Percentiles rank a stretch among this genome's conserved stretches.
phyloP scores from a whole-genome alignment of 2,329 filamentous ascomycete species.

The Fusarium transvaalense region DNA sequence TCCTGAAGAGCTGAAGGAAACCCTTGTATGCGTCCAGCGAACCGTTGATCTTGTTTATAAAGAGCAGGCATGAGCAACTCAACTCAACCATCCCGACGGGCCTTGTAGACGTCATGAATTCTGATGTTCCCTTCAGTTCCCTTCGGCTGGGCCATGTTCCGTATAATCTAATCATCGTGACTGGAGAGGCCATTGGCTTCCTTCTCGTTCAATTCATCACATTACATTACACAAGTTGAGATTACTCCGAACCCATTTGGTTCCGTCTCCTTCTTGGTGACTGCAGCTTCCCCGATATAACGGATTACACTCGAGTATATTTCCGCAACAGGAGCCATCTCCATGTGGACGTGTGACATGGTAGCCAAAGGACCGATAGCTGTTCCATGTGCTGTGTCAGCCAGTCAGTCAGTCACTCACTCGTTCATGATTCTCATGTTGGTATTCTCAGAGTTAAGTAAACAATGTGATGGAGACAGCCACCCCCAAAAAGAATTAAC shows the following conservation, averaged over 20 bases:
- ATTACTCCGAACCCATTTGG: slow-evolving; percentile 27
- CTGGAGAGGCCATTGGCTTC: not conserved
- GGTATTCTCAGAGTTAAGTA: not conserved
- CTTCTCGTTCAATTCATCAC: not conserved
- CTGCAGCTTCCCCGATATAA: slow-evolving; percentile 13
- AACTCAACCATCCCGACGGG: not conserved
- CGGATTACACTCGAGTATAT: slow-evolving; percentile 26
- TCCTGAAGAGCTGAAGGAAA: slow-evolving; percentile 16
- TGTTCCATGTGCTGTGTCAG: not conserved
- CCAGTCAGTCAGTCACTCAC: too few species aligned
- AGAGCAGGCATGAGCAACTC: slow-evolving; percentile 10
- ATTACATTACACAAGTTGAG: slow-evolving; percentile 30
- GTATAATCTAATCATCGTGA: not conserved
- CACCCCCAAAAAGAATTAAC: not conserved
- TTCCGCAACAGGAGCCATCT: slow-evolving; percentile 39
- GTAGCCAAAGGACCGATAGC: slow-evolving; percentile 37
- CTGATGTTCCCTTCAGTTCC: not conserved
- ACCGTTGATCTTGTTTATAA: slow-evolving; percentile 12
- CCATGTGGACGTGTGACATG: slow-evolving; percentile 33
- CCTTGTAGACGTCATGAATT: slow-evolving; percentile 22
- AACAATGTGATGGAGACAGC: not conserved
- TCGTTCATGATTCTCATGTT: not conserved
- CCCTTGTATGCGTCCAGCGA: slow-evolving; percentile 9
- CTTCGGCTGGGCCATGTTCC: not conserved
- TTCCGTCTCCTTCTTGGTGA: slow-evolving; percentile 7